phyloP scores from a whole-genome alignment of 2,329 filamentous ascomycete species.

The Paradendryphiella salina region DNA sequence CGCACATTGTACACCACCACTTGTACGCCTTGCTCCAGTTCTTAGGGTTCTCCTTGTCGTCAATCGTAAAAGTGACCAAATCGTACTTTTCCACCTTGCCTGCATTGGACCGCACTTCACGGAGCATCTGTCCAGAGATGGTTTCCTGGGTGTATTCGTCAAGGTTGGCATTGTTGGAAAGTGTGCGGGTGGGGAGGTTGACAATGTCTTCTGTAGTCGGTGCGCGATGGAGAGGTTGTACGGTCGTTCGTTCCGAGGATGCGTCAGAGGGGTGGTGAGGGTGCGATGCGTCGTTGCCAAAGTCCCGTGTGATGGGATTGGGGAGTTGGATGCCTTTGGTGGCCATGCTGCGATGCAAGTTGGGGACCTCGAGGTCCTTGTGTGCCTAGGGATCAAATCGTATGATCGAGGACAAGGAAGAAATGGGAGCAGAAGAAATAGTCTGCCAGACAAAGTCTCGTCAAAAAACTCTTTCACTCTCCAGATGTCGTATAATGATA shows the following conservation, averaged over 20 bases:
- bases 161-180: constrained; percentile 60
- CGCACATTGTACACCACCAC: constrained; percentile 81
- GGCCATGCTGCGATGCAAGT: constrained; percentile 13
- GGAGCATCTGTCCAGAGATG: constrained; percentile 63
- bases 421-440: background rate
- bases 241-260: constrained; percentile 13
- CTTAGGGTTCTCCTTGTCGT: constrained; percentile 79
- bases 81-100: constrained; percentile 58
- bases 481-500: too few relatives aligned
- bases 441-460: too few relatives aligned
- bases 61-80: constrained; percentile 69
- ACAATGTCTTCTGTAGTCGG: constrained; percentile 50
- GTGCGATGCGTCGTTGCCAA: constrained; percentile 7
- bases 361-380: background rate
- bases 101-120: constrained; percentile 58
- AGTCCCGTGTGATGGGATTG: constrained; percentile 16
- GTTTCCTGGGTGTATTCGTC: constrained; percentile 69
- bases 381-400: background rate
- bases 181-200: constrained; percentile 67
- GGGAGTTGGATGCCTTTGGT: constrained; percentile 20
- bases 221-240: constrained; percentile 25
- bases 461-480: too few relatives aligned
- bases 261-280: constrained; percentile 19
- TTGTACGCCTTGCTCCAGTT: constrained; percentile 80
- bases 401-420: background rate